Evolutionary conservation across 1,284 basidiomycete genomes (phyloP).

Genomic region (Ustilago xerochloae): DNA sequence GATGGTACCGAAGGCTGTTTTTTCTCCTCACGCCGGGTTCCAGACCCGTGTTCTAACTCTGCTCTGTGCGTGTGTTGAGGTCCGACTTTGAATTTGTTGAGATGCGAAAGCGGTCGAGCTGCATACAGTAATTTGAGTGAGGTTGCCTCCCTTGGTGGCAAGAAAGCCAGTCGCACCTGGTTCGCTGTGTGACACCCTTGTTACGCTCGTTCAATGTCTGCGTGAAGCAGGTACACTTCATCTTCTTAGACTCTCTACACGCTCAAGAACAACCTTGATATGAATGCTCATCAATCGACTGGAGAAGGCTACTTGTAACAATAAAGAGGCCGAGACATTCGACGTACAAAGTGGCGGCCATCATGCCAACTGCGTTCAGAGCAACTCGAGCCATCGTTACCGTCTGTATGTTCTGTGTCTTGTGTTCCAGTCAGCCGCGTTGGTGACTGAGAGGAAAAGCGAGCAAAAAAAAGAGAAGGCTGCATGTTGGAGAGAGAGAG

Average conservation of each 20-base stretch:
- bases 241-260: neutral
- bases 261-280: neutral
- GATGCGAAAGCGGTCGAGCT: slow-evolving; percentile 2
- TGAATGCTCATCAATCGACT: too few species aligned
- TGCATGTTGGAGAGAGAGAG: neutral
- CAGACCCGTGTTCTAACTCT: slow-evolving; percentile 2
- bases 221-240: neutral
- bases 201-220: neutral
- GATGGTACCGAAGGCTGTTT: slow-evolving; percentile 1
- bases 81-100: slow-evolving; percentile 4
- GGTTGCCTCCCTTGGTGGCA: too few species aligned
- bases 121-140: too few species aligned
- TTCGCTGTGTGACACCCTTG: neutral
- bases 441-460: neutral
- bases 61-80: neutral
- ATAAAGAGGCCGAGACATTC: slow-evolving; percentile 8
- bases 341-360: neutral
- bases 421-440: neutral
- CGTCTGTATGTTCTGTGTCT: neutral
- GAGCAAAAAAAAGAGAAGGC: slow-evolving; percentile 4
- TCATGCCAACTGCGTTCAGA: neutral
- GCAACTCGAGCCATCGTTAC: neutral
- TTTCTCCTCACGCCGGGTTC: neutral
- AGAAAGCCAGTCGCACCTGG: too few species aligned
- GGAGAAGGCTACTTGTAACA: too few species aligned